Evolutionary conservation across 2,329 filamentous ascomycete species (phyloP).

Genomic region (Bimuria novae-zelandiae): DNA sequence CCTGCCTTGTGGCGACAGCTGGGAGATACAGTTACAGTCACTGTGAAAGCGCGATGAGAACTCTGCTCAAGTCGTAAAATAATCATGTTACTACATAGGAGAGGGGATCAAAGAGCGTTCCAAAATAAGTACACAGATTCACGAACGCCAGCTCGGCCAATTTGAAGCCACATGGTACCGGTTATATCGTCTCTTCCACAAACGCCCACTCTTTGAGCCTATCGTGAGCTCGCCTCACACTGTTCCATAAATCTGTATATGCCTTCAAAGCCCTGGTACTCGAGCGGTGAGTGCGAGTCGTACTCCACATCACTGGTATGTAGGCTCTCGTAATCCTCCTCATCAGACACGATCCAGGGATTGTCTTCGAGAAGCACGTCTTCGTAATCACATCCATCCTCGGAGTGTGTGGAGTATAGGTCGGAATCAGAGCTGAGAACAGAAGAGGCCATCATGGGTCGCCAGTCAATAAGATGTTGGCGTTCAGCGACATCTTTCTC

Average conservation of each 20-base stretch:
- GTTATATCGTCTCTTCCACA: background rate
- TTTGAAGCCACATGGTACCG: conserved; percentile 37
- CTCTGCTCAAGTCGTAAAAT: too few species aligned
- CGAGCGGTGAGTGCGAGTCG: conserved; percentile 51
- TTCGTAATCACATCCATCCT: conserved; percentile 47
- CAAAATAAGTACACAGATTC: conserved; percentile 1
- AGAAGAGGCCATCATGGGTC: conserved; percentile 59
- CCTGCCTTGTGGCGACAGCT: too few species aligned
- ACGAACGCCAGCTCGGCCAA: conserved; percentile 21
- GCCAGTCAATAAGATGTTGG: conserved; percentile 56
- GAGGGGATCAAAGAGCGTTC: conserved; percentile 17
- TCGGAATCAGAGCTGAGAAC: conserved; percentile 37
- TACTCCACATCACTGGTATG: conserved; percentile 57
- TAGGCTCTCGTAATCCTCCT: conserved; percentile 62
- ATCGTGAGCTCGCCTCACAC: conserved; percentile 54
- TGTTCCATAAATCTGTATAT: conserved; percentile 70
- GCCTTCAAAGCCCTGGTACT: conserved; percentile 67
- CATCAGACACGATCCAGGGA: conserved; percentile 57
- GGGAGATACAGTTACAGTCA: too few species aligned
- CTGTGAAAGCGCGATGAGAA: too few species aligned
- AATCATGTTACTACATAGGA: conserved; percentile 22
- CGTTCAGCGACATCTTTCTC: conserved; percentile 46
- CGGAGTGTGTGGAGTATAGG: conserved; percentile 47
- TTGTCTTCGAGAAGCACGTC: conserved; percentile 52
- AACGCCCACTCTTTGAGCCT: conserved; percentile 8